These are phyloP conservation scores for Penicillium herquei DNA, from an alignment of 495 filamentous ascomycete species.

Conservation along the genomic window DNA sequence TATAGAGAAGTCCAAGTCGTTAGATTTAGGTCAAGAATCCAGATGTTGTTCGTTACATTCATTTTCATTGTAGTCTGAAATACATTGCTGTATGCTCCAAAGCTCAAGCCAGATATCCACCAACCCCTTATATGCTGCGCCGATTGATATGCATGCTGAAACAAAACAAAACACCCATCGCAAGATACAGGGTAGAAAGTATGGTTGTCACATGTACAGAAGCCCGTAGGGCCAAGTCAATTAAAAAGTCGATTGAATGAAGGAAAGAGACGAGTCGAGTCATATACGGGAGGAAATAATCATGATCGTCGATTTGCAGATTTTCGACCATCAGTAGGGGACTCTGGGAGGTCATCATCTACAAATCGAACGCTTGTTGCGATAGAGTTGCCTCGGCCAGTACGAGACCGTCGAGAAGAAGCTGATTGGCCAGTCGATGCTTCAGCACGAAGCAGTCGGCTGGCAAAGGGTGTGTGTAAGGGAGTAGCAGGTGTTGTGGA, in stretches of 20 bases:
- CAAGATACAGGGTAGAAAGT: slow-evolving; percentile 12
- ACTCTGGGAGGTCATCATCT: slow-evolving; percentile 43
- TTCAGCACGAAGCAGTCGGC: slow-evolving; percentile 40
- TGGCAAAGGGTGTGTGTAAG: slow-evolving; percentile 46
- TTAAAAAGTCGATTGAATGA: neutral
- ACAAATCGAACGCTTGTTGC: slow-evolving; percentile 45
- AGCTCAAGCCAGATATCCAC: slow-evolving; percentile 7
- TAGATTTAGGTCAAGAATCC: neutral
- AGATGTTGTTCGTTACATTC: slow-evolving; percentile 19
- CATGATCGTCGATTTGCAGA: slow-evolving; percentile 38
- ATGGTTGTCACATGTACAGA: slow-evolving; percentile 19
- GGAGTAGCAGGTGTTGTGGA: slow-evolving; percentile 54
- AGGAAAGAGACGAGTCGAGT: neutral
- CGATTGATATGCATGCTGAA: slow-evolving; percentile 25
- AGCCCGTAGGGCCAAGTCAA: neutral
- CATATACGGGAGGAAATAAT: slow-evolving; percentile 14
- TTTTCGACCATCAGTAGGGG: slow-evolving; percentile 40
- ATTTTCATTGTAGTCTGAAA: slow-evolving; percentile 29
- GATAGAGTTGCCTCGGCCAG: slow-evolving; percentile 34
- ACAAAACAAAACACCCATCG: slow-evolving; percentile 15
- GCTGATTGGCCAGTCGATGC: slow-evolving; percentile 21
- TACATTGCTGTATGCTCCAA: slow-evolving; percentile 19
- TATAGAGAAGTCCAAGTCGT: no score
- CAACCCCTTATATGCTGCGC: slow-evolving; percentile 28
- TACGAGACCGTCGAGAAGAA: slow-evolving; percentile 30